Evolutionary conservation across 139 green algal genomes (phyloP), one percentile per base, ranked within the genome.

Genomic region (Closterium sp.): DNA sequence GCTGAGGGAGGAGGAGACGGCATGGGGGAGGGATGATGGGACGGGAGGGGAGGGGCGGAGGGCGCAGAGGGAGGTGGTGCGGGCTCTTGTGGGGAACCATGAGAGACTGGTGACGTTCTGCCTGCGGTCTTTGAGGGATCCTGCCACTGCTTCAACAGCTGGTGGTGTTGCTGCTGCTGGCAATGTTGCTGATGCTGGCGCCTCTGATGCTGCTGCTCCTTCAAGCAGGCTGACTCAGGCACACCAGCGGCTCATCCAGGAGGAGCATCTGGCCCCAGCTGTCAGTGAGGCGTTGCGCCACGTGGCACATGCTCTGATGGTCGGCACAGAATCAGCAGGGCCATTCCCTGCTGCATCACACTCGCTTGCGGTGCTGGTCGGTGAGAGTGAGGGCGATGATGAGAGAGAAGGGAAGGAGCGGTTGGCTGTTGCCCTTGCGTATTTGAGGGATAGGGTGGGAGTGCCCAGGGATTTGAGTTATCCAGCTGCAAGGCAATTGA

Each of bases 51-150:
- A 86, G 30, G 83, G 83, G 30, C 86, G 28, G 30, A 32, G 87
- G 32, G 85, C 55, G 55, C 55, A 76, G 55, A 76, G 35, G 21
- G 91, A 91, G 28, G 91, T 69, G 19, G 91, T 88, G 23, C 33
- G 25, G 23, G 34, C 87, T 25, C 87, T 96, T 91, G 86, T 96
- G 5, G 66, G 81, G 6, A 98, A 98, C 95, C 95, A 97, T 38
- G 94, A 93, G 30, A 95, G 95, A 0, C 93, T 99, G 1, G 94
- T 95, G 10, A 93, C 88, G 2, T 99, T 99, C 94, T 96, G 96
- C 30, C 92, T 97, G 87, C 92, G 97, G 3, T 97, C 96, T 1
- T 93, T 94, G 3, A 96, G 96, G 28, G 86, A 92, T 76, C 25
- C 55, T 76, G 55, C 55, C 23, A 16, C 3, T 32, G 34, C 38